phyloP scores from a whole-genome alignment of 2,329 filamentous ascomycete genomes.

The Drechslerella dactyloides region DNA sequence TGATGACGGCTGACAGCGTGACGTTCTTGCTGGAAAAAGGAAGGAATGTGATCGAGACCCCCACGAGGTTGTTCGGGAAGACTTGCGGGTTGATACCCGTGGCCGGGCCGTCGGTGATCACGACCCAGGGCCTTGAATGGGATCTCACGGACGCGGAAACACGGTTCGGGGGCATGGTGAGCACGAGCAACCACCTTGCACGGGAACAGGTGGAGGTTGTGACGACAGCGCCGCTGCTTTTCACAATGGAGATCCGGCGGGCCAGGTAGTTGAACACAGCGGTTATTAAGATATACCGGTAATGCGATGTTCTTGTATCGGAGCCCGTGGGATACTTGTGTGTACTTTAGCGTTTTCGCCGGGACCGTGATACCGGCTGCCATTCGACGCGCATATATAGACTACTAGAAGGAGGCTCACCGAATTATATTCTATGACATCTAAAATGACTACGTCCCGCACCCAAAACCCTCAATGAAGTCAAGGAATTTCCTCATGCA shows the following conservation, averaged over 20 bases:
- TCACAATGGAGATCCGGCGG: constrained; percentile 71
- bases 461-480: too few relatives aligned
- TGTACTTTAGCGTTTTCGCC: too few relatives aligned
- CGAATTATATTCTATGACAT: too few relatives aligned
- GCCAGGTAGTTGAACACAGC: background rate
- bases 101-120: constrained; percentile 77
- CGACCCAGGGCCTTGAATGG: constrained; percentile 84
- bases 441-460: too few relatives aligned
- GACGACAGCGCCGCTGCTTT: constrained; percentile 71
- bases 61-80: constrained; percentile 69
- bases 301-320: too few relatives aligned
- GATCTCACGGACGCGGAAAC: constrained; percentile 84
- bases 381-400: too few relatives aligned
- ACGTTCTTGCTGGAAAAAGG: constrained; percentile 79
- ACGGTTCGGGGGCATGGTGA: constrained; percentile 73
- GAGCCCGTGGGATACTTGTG: too few relatives aligned
- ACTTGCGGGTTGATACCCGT: constrained; percentile 86
- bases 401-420: too few relatives aligned
- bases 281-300: too few relatives aligned
- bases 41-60: constrained; percentile 71
- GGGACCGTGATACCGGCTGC: too few relatives aligned
- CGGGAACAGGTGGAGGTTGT: constrained; percentile 67
- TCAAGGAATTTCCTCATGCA: background rate
- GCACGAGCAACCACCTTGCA: constrained; percentile 80
- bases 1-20: constrained; percentile 80